phyloP scores from a whole-genome alignment of 768 basidiomycete species.

The Glaciozyma antarctica region DNA sequence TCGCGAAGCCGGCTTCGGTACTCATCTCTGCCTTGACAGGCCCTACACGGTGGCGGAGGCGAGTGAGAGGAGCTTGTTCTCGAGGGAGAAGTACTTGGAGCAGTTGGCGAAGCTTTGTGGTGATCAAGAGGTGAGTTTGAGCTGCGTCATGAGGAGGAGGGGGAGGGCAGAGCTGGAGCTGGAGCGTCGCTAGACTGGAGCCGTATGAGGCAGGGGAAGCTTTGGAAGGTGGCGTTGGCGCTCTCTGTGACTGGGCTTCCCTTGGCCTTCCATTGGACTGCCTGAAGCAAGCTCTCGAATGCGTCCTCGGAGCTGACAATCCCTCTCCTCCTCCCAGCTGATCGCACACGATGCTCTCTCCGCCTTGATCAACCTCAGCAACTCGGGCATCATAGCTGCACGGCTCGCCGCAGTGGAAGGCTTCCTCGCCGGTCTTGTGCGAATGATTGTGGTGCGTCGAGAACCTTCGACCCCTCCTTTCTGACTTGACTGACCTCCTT shows the following conservation, averaged over 20 bases:
- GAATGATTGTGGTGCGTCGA: constrained; percentile 73
- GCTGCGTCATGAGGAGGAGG: not conserved
- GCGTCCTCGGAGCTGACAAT: not conserved
- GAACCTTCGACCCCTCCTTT: too few relatives aligned
- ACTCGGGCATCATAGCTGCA: constrained; percentile 57
- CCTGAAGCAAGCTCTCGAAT: not conserved
- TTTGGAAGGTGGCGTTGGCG: too few relatives aligned
- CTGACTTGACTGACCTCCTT: constrained; percentile 1
- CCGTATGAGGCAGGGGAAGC: too few relatives aligned
- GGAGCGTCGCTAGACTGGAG: not conserved
- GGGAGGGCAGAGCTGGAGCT: not conserved
- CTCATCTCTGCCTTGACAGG: constrained; percentile 60
- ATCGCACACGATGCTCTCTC: constrained; percentile 91
- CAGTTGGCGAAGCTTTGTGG: constrained; percentile 79
- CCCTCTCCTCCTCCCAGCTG: constrained; percentile 32
- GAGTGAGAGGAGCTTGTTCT: constrained; percentile 43
- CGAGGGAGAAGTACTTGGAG: constrained; percentile 55
- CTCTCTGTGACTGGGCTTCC: not conserved
- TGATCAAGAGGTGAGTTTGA: constrained; percentile 45
- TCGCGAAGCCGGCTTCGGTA: constrained; percentile 62
- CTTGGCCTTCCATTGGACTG: not conserved
- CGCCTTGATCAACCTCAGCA: constrained; percentile 85
- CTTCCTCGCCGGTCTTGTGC: constrained; percentile 71
- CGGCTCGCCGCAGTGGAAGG: constrained; percentile 54
- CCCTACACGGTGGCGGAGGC: constrained; percentile 53